Evolutionary conservation across 1,284 basidiomycete genomes (phyloP).

Genomic region (Pseudozyma tsukubaensis): DNA sequence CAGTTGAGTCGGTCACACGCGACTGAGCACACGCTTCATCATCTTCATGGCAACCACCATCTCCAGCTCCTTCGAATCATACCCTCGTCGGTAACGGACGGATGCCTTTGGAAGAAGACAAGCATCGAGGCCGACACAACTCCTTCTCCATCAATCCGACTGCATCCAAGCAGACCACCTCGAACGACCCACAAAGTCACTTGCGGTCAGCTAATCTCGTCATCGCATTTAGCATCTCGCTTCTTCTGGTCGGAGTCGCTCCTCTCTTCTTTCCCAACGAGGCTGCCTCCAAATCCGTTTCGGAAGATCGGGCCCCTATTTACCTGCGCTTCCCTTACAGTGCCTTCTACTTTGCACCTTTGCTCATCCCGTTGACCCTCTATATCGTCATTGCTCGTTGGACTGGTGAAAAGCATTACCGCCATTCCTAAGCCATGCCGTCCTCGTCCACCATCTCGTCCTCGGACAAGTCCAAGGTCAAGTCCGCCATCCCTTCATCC

Average conservation of each 20-base stretch:
- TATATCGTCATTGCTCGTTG: slow-evolving; percentile 65
- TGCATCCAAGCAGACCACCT: background rate
- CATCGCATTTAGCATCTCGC: slow-evolving; percentile 26
- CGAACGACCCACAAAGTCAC: slow-evolving; percentile 3
- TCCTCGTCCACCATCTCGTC: slow-evolving; percentile 63
- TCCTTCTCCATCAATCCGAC: slow-evolving; percentile 29
- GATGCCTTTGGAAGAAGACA: slow-evolving; percentile 19
- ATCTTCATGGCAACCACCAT: background rate
- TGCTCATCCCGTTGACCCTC: slow-evolving; percentile 58
- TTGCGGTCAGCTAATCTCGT: slow-evolving; percentile 18
- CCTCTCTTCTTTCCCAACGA: slow-evolving; percentile 13
- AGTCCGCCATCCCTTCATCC: slow-evolving; percentile 62
- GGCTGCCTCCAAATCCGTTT: background rate
- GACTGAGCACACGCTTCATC: background rate
- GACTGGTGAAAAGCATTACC: slow-evolving; percentile 59
- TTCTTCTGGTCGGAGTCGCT: slow-evolving; percentile 18
- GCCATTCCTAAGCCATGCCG: slow-evolving; percentile 58
- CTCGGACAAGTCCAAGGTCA: slow-evolving; percentile 66
- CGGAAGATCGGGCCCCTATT: background rate
- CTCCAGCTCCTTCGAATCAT: background rate
- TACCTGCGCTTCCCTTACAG: slow-evolving; percentile 52
- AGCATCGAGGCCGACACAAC: slow-evolving; percentile 20
- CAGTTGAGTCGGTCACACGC: slow-evolving; percentile 4
- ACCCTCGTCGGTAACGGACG: slow-evolving; percentile 2
- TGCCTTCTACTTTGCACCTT: slow-evolving; percentile 53